Percentiles rank a stretch among this genome's conserved stretches.
Conservation (phyloP, 768 basidiomycete genomes). For the Suillus bovinus region DNA sequence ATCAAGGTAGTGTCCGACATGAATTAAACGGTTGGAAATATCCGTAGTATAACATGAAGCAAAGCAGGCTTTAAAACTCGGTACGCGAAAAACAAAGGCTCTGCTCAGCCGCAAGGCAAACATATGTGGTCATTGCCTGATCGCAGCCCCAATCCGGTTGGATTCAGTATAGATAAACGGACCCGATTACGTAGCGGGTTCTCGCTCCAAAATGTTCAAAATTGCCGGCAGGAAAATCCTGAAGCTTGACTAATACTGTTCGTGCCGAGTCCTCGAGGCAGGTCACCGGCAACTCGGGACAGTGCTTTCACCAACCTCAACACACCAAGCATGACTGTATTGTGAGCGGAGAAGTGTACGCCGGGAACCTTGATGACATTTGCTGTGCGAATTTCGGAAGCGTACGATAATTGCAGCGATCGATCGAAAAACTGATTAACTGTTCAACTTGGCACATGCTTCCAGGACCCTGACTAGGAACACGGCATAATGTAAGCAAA, state of each 20-base stretch:
- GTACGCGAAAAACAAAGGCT: background rate
- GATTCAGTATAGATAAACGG: background rate
- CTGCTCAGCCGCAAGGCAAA: background rate
- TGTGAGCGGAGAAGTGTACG: background rate
- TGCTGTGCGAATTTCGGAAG: background rate
- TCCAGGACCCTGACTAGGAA: background rate
- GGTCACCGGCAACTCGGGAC: constrained; percentile 1
- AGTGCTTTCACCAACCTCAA: background rate
- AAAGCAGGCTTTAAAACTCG: background rate
- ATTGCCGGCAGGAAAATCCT: constrained; percentile 4
- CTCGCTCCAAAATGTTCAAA: constrained; percentile 1
- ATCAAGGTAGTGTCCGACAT: background rate
- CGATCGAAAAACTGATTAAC: background rate
- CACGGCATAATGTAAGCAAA: background rate
- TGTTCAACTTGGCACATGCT: background rate
- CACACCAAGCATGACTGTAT: background rate
- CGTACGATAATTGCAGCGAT: background rate
- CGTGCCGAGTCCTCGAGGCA: constrained; percentile 3
- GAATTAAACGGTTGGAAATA: background rate
- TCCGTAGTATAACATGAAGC: background rate
- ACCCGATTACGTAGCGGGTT: constrained; percentile 4
- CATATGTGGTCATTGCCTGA: constrained; percentile 4
- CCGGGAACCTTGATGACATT: background rate
- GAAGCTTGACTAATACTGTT: constrained; percentile 1
- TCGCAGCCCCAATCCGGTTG: constrained; percentile 3